Base-by-base conservation (phyloP, 2,329 filamentous ascomycete species). In the Fusarium cyanostomum region DNA sequence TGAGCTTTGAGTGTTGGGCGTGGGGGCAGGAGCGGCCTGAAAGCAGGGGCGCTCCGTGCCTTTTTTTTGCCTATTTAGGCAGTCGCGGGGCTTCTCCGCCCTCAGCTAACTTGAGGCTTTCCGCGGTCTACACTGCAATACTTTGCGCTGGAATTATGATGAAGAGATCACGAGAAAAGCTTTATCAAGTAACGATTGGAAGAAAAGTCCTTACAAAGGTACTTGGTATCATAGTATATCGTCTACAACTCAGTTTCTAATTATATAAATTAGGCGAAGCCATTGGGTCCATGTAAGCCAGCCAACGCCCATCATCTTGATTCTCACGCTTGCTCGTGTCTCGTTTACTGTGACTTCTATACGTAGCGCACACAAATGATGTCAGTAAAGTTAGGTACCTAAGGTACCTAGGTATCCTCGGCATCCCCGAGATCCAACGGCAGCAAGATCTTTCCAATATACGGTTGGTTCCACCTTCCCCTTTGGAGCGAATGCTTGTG, bases 21-120 rank as follows among this genome's bases (percentile, higher is more conserved):
- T 55, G 58, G 53, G 55, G 53, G 41, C 35, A 41, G 46, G 44
- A 57, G 52, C 44, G 26, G 33, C 50, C 26, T 31, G 43, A 34
- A 44, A 42, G 28, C 51, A 49, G 35, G 37, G 39, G 28, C 44
- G 24, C 39, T 56, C 39, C 56, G 44, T 50, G 13, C 43, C 49
- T 59, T 59, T 39, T 13, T 49, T 51, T 66, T 70, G 37, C 67
- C 67, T 56, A 42, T 61, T 66, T 53, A 33, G 67, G 67, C 28
- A 67, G 44, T 70, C 42, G 51, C 44, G 55, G 65, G 39, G 45
- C 44, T 49, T 52, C 38, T 55, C 44, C 44, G 30, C 45, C 24
- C 53, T 62, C 52, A 61, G 60, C 61, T 35, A 53, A n/a, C n/a
- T n/a, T n/a, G n/a, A 61, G 52, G 60, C 60, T 30, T 53, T 60